These are phyloP conservation scores for Gaertneriomyces semiglobifer DNA, from an alignment of 192 early-diverging fungal genomes.

Conservation along the genomic window DNA sequence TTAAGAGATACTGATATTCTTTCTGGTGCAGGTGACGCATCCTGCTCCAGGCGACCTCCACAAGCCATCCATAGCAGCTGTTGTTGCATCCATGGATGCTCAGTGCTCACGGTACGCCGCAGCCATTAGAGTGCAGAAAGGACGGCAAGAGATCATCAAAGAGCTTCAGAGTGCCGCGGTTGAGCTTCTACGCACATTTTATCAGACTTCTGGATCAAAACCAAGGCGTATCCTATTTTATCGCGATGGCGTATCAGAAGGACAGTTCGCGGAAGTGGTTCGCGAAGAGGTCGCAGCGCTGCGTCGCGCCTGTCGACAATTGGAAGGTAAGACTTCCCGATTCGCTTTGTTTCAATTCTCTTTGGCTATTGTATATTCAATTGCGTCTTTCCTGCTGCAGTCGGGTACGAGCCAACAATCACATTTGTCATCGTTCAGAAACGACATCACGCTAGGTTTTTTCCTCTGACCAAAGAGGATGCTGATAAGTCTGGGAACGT, in stretches of 20 bases:
- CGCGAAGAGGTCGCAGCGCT: constrained; percentile 76
- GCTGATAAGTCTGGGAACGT: constrained; percentile 56
- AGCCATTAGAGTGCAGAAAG: constrained; percentile 51
- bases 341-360: background rate
- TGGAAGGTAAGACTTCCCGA: constrained; percentile 44
- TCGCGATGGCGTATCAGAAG: constrained; percentile 80
- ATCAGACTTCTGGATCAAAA: constrained; percentile 51
- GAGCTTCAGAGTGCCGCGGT: constrained; percentile 49
- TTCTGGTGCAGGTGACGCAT: constrained; percentile 26
- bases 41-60: constrained; percentile 49
- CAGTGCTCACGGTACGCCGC: constrained; percentile 58
- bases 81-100: constrained; percentile 58
- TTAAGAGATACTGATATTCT: background rate
- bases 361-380: background rate
- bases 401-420: constrained; percentile 68
- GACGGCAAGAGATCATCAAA: constrained; percentile 50
- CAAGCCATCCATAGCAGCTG: constrained; percentile 53
- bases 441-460: constrained; percentile 84
- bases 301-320: constrained; percentile 49
- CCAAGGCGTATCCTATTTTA: constrained; percentile 60
- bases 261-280: constrained; percentile 74
- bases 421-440: constrained; percentile 87
- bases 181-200: constrained; percentile 52
- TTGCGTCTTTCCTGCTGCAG: constrained; percentile 1
- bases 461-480: constrained; percentile 53